Evolutionary conservation across 441 rosid species (phyloP), one percentile per base, ranked within the genome.

Genomic region (Manihot esculenta): DNA sequence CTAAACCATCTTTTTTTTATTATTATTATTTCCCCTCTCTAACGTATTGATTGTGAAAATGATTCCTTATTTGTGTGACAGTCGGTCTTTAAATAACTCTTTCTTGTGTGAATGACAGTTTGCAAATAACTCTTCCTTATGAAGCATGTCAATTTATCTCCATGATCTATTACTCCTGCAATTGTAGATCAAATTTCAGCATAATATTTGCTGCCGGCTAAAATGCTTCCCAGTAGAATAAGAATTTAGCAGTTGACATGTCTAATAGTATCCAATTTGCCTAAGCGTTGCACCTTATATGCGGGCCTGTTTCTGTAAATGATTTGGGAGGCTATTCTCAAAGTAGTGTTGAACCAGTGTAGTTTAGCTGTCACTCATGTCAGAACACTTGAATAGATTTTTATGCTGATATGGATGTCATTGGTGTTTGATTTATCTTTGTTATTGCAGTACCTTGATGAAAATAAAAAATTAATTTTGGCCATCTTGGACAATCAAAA

Each of bases 401-500:
- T 14, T 49, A 23, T 59, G 68, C 20, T 68, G 54, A 20, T 58
- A n/a, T 64, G 21, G n/a, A 20, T 44, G 35, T 21, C 1, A 7
- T 49, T 65, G 27, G 35, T 61, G 63, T 26, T 59, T 79, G 23
- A 41, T 64, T 51, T 51, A 53, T 53, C 10, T 45, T 21, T 49
- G 41, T 72, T 54, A 47, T 72, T 84, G 78, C 84, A 95, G 99
- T 91, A 81, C 79, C 96, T 95, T 65, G 99, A 95, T 72, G 99
- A 95, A 83, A 95, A 93, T 83, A 93, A 89, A 72, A 93, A 84
- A 87, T 77, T 95, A 87, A 89, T 92, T 73, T 72, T 95, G 81
- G 96, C 97, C 0, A 92, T 95, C 71, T 83, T 91, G 95, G 99
- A 95, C 69, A 90, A 91, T 72, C 99, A 95, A 81, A 95, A 92